Evolutionary conservation across 2,329 filamentous ascomycete genomes (phyloP).

Genomic region (Aspergillus ochraceoroseus): DNA sequence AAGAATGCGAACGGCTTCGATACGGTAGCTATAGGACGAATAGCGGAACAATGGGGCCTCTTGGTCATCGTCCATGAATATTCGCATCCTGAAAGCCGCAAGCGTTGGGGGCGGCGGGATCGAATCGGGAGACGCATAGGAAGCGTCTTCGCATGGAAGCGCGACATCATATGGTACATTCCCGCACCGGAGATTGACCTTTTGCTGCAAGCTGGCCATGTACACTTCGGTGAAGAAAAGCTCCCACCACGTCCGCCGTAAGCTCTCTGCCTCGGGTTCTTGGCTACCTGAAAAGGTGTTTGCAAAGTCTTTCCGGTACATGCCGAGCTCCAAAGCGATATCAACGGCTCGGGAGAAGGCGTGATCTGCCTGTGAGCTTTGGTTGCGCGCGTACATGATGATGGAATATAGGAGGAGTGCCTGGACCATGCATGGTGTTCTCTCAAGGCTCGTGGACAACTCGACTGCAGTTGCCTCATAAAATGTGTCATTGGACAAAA

Average conservation of each 20-base stretch:
- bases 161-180: constrained; percentile 64
- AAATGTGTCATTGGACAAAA: constrained; percentile 22
- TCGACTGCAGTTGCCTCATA: constrained; percentile 15
- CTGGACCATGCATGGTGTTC: constrained; percentile 36
- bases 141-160: constrained; percentile 71
- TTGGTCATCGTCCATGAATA: constrained; percentile 61
- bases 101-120: constrained; percentile 58
- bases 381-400: constrained; percentile 33
- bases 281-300: constrained; percentile 41
- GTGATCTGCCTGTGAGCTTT: constrained; percentile 30
- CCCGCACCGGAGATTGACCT: constrained; percentile 56
- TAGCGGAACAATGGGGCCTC: constrained; percentile 48
- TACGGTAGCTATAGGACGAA: constrained; percentile 78
- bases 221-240: constrained; percentile 71
- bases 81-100: constrained; percentile 52
- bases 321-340: constrained; percentile 66
- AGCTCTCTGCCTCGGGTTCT: constrained; percentile 68
- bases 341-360: constrained; percentile 60
- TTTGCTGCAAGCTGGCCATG: constrained; percentile 61
- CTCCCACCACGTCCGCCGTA: constrained; percentile 85
- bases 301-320: constrained; percentile 63
- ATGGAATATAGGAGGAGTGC: constrained; percentile 38
- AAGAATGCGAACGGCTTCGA: constrained; percentile 71
- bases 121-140: constrained; percentile 48
- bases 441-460: constrained; percentile 10